These are phyloP conservation scores for Xylaria longipes DNA, from an alignment of 495 filamentous ascomycete species.

Conservation along the genomic window DNA sequence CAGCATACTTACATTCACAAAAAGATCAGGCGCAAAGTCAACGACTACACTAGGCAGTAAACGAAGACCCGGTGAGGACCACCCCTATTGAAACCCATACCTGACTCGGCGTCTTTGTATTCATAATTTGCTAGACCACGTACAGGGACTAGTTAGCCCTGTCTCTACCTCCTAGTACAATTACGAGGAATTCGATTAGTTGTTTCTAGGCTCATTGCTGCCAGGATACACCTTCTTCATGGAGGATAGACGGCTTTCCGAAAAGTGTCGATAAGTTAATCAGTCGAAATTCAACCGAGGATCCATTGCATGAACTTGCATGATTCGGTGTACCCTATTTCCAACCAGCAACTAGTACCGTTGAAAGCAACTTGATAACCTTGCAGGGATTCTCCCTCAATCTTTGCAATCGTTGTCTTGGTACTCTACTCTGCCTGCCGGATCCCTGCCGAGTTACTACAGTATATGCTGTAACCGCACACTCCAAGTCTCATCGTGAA, in stretches of 20 bases:
- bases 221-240: not conserved
- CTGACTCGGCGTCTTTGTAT: not conserved
- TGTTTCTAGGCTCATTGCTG: not conserved
- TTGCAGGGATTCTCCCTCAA: conserved; percentile 1
- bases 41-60: not conserved
- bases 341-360: not conserved
- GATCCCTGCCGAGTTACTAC: conserved; percentile 1
- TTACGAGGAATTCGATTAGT: not conserved
- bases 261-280: not conserved
- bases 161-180: not conserved
- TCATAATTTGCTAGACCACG: not conserved
- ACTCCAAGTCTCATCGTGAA: conserved; percentile 5
- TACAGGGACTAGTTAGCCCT: not conserved
- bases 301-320: conserved; percentile 20
- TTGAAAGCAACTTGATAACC: conserved; percentile 1
- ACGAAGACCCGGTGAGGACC: not conserved
- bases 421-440: conserved; percentile 9
- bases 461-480: not conserved
- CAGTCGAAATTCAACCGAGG: not conserved
- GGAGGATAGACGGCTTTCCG: not conserved
- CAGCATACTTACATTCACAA: not conserved
- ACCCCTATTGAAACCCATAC: not conserved
- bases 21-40: not conserved
- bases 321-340: conserved; percentile 1
- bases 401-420: not conserved